phyloP scores from a whole-genome alignment of 139 green algal species.

The Haematococcus sp. region DNA sequence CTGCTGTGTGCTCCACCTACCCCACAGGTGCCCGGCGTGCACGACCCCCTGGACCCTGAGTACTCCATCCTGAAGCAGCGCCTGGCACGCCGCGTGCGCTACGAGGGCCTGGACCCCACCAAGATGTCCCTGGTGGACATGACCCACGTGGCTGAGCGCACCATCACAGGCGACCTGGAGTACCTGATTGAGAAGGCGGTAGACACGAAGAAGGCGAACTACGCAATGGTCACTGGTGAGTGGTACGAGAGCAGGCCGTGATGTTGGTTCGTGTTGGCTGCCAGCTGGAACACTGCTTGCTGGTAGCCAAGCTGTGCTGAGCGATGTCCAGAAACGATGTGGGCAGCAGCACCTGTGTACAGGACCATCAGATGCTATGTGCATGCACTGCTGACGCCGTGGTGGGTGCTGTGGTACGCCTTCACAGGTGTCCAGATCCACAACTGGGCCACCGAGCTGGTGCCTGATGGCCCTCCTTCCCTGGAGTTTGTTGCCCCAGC shows the following conservation, averaged over 20 bases:
- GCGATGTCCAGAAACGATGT: neutral
- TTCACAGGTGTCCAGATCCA: constrained; percentile 55
- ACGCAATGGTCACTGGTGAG: constrained; percentile 79
- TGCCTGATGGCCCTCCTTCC: constrained; percentile 45
- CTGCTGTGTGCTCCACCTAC: neutral
- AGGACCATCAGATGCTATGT: neutral
- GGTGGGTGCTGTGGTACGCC: neutral
- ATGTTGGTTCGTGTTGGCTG: no score
- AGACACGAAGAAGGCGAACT: constrained; percentile 77
- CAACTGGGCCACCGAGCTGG: constrained; percentile 59
- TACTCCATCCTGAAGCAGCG: constrained; percentile 83
- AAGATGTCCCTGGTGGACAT: constrained; percentile 64
- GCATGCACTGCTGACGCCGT: constrained; percentile 25
- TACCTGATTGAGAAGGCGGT: constrained; percentile 76
- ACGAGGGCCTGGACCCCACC: constrained; percentile 36
- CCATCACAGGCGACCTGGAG: constrained; percentile 82
- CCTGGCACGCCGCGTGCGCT: constrained; percentile 56
- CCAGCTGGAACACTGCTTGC: constrained; percentile 42
- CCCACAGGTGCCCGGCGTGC: constrained; percentile 36
- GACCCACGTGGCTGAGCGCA: constrained; percentile 70
- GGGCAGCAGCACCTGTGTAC: neutral
- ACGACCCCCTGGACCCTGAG: constrained; percentile 79
- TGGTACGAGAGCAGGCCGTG: no score
- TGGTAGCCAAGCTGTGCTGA: neutral
- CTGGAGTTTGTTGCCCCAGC: constrained; percentile 72